Base-by-base conservation (phyloP, 2,329 filamentous ascomycete species). In the Fusarium concolor region DNA sequence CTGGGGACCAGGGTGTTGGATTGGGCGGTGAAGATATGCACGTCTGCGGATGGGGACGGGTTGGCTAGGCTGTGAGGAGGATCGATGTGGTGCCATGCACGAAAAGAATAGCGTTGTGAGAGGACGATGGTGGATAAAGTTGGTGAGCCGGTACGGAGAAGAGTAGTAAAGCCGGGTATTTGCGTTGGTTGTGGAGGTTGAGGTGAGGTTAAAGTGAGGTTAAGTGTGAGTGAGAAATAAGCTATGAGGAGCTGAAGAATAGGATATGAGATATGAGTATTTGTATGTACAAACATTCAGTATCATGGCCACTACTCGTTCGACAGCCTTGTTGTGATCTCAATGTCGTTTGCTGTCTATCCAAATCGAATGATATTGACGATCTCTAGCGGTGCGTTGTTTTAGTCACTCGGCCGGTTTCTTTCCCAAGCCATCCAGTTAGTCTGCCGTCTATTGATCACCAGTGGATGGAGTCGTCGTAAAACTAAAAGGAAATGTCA, bases 1-100 rank as follows among this genome's bases (percentile, higher is more conserved):
- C 42, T 67, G 55, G 64, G 56, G 49, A 38, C 50, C 47, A 37
- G 43, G 50, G 31, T 51, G 26, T 28, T 37, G 52, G 41, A 71
- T 74, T 73, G 70, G 71, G 71, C 71, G 71, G 71, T 74, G 71
- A 71, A 65, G 68, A 49, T 28, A 56, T 55, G 66, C 56, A 69
- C 56, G 52, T 56, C 41, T 39, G 41, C 29, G 50, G 57, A 50
- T 58, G 60, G 26, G 43, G 43, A 10, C 20, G 60, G 35, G 22
- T 31, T 31, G 18, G 10, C 22, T 24, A 24, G 22, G 22, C 6
- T 24, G 22, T n/a, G 4, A 17, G 28, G n/a, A 47, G 26, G 31
- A 10, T 45, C n/a, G 43, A 31, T 41, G 69, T 73, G 71, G 71
- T 73, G 69, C 55, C 67, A 74, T 73, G 71, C 70, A 71, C 65